Base-by-base conservation (phyloP, 768 basidiomycete species). In the Trametes sanguinea region DNA sequence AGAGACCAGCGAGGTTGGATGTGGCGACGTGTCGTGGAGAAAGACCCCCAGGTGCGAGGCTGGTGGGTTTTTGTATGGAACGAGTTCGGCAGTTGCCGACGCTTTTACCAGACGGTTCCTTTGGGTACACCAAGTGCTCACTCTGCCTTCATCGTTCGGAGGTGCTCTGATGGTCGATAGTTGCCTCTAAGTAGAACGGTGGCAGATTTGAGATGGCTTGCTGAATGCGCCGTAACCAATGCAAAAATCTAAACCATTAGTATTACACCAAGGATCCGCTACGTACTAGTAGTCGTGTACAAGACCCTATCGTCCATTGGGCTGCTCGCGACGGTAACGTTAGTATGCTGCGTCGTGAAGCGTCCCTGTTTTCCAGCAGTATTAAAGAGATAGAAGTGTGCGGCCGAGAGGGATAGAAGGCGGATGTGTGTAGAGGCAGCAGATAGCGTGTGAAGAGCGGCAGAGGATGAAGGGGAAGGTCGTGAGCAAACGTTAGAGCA, bases 1-100 rank as follows among this genome's bases (percentile, higher is more conserved):
- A 67, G 61, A 69, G 69, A 72, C 61, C 64, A 69, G 67, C 68
- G 63, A 70, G 60, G 65, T 62, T 60, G 65, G 68, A 68, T 56
- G 64, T 65, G 65, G 69, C 62, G 58, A 63, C 65, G 63, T 65
- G 64, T 63, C 60, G 55, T 58, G 46, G 54, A 22, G 39, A 17
- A 37, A 17, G 27, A 16, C 11, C 11, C 35, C 11, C 35, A 13
- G 10, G 48, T 32, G 29, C 17, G 7, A 13, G 29, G 39, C 10
- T 22, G 48, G 40, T 40, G 3, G 40, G 50, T 6, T 42, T 51
- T 59, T 59, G 40, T 52, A 52, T 9, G 16, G n/a, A 9, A 6
- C 1, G 48, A 3, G 30, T 13, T 32, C 57, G 57, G 57, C 40
- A 43, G 50, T 51, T 59, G 57, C 57, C 57, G 57, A 59, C 30